These are phyloP conservation scores for Mediolabrus comicus DNA, from an alignment of 108 stramenopile species.

Conservation along the genomic window DNA sequence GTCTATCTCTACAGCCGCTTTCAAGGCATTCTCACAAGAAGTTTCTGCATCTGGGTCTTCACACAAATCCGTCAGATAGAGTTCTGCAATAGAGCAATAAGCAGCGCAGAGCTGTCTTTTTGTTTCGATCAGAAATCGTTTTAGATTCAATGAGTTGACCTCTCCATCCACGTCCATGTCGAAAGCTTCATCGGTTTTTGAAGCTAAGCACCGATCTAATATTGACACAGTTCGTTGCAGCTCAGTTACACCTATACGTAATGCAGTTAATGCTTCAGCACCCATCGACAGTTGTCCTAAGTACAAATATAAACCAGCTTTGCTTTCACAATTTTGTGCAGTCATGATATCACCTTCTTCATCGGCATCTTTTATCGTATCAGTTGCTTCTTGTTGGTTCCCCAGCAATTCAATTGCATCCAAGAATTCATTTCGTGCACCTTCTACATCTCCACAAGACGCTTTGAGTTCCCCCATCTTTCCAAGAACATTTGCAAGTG, in stretches of 20 bases:
- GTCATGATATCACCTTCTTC: conserved; percentile 9
- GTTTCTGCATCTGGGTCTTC: conserved; percentile 81
- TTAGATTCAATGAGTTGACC: conserved; percentile 5
- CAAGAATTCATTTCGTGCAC: conserved; percentile 62
- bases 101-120: conserved; percentile 72
- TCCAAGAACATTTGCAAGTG: conserved; percentile 61
- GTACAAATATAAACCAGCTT: conserved; percentile 69
- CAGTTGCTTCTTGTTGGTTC: not conserved
- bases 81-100: conserved; percentile 78
- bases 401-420: conserved; percentile 58
- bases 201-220: conserved; percentile 11
- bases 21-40: conserved; percentile 62
- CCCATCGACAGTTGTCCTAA: conserved; percentile 74
- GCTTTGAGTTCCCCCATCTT: conserved; percentile 74
- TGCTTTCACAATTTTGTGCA: conserved; percentile 40
- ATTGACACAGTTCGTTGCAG: conserved; percentile 45
- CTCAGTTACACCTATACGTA: conserved; percentile 55
- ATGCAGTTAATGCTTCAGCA: conserved; percentile 67
- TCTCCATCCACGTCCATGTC: conserved; percentile 26
- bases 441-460: conserved; percentile 65
- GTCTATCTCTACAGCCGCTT: conserved; percentile 58
- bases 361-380: conserved; percentile 15
- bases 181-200: conserved; percentile 3
- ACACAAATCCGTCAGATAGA: conserved; percentile 90
- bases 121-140: conserved; percentile 35